phyloP scores from a whole-genome alignment of 108 stramenopile genomes.

The Ochromonas danica region DNA sequence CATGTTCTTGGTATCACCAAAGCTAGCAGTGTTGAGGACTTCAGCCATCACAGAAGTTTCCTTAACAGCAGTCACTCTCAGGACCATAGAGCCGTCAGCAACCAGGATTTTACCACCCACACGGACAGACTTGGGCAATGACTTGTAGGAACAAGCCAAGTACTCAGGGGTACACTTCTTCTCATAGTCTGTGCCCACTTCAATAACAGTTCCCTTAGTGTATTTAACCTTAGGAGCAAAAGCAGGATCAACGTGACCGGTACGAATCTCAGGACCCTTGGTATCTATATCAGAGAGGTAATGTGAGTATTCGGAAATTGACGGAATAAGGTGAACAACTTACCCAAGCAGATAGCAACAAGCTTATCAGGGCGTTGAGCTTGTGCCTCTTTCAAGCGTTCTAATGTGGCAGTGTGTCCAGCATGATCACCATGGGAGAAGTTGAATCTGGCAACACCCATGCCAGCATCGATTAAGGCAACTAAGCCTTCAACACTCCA shows the following conservation, averaged over 20 bases:
- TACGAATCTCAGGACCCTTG: constrained; percentile 88
- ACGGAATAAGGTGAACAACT: constrained; percentile 20
- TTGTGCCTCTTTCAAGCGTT: constrained; percentile 41
- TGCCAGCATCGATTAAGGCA: constrained; percentile 63
- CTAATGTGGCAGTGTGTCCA: constrained; percentile 50
- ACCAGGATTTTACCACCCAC: constrained; percentile 84
- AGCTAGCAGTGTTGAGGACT: constrained; percentile 69
- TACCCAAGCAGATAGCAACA: constrained; percentile 11
- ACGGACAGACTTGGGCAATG: constrained; percentile 74
- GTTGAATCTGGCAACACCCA: constrained; percentile 87
- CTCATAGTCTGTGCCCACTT: constrained; percentile 69
- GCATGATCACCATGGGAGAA: constrained; percentile 88
- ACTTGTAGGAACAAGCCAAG: constrained; percentile 86
- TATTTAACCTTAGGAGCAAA: constrained; percentile 58
- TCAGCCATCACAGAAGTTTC: constrained; percentile 63
- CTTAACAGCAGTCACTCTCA: constrained; percentile 73
- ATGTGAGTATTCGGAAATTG: constrained; percentile 2
- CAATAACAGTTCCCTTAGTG: constrained; percentile 63
- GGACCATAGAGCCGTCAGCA: constrained; percentile 90
- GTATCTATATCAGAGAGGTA: constrained; percentile 66
- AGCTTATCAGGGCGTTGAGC: not conserved
- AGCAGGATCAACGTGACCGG: constrained; percentile 65
- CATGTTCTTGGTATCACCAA: constrained; percentile 96
- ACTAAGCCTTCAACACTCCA: constrained; percentile 69
- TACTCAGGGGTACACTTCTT: constrained; percentile 70